phyloP scores from a whole-genome alignment of 83 land plant genomes.

The Picea mariana region DNA sequence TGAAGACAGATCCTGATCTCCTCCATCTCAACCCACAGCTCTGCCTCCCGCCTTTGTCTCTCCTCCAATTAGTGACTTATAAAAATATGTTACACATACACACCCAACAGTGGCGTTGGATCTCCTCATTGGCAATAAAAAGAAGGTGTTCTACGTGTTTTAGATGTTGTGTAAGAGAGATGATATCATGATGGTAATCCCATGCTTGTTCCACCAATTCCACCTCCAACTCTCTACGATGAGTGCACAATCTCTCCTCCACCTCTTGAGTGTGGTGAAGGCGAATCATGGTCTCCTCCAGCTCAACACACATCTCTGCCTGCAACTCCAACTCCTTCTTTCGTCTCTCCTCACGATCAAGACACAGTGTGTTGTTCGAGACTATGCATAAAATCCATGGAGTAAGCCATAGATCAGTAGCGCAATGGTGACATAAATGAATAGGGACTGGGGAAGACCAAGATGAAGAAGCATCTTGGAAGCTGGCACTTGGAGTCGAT shows the following conservation, averaged over 20 bases:
- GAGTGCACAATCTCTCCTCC: conserved; percentile 55
- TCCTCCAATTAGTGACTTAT: background rate
- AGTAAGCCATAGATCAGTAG: too few species aligned
- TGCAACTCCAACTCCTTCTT: conserved; percentile 34
- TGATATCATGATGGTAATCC: conserved; percentile 16
- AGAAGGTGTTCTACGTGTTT: background rate
- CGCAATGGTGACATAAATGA: too few species aligned
- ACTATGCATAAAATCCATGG: too few species aligned
- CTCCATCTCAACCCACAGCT: conserved; percentile 21
- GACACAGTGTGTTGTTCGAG: too few species aligned
- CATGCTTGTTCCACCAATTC: conserved; percentile 47
- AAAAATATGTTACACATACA: too few species aligned
- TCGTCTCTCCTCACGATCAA: conserved; percentile 19
- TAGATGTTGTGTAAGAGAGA: conserved; percentile 30
- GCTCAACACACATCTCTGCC: conserved; percentile 16
- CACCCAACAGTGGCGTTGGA: too few species aligned
- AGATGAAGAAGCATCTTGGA: too few species aligned
- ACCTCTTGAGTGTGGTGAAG: conserved; percentile 45
- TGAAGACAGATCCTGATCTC: conserved; percentile 18
- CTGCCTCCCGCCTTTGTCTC: conserved; percentile 33
- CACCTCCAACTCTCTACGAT: conserved; percentile 57
- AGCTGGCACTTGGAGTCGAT: too few species aligned
- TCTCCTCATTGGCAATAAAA: too few species aligned
- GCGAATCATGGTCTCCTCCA: conserved; percentile 21
- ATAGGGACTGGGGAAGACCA: too few species aligned